These are phyloP conservation scores for Ceratobasidium theobromae DNA, from an alignment of 1,284 basidiomycete genomes.

Conservation along the genomic window DNA sequence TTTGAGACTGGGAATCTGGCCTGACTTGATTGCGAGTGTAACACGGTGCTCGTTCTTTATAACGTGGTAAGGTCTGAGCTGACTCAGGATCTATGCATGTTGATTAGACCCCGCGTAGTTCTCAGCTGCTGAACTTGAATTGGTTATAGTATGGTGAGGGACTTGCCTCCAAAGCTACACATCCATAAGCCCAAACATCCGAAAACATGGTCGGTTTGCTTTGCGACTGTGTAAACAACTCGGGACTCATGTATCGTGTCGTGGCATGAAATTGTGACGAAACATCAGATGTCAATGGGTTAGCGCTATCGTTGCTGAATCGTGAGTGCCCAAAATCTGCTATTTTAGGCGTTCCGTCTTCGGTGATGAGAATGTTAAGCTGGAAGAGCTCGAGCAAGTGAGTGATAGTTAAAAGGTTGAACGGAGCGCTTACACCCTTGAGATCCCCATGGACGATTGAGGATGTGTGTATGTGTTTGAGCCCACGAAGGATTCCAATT, in stretches of 20 bases:
- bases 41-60: conserved; percentile 15
- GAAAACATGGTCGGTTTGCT: neutral
- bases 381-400: neutral
- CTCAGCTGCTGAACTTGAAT: neutral
- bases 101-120: no score
- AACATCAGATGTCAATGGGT: neutral
- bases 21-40: conserved; percentile 1
- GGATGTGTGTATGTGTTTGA: conserved; percentile 4
- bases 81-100: conserved; percentile 2
- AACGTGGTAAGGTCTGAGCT: conserved; percentile 17
- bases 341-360: conserved; percentile 9
- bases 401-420: no score
- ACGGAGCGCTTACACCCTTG: neutral
- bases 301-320: neutral
- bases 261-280: conserved; percentile 22
- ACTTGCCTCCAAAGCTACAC: conserved; percentile 20
- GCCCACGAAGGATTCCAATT: conserved; percentile 8
- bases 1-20: neutral
- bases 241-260: conserved; percentile 23
- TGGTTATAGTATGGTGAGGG: no score
- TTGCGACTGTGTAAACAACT: neutral
- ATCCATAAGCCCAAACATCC: conserved; percentile 21
- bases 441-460: conserved; percentile 19
- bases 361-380: conserved; percentile 6
- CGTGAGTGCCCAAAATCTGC: conserved; percentile 18